Evolutionary conservation across 345 rosid species (phyloP).

Genomic region (Xanthoceras sorbifolium): DNA sequence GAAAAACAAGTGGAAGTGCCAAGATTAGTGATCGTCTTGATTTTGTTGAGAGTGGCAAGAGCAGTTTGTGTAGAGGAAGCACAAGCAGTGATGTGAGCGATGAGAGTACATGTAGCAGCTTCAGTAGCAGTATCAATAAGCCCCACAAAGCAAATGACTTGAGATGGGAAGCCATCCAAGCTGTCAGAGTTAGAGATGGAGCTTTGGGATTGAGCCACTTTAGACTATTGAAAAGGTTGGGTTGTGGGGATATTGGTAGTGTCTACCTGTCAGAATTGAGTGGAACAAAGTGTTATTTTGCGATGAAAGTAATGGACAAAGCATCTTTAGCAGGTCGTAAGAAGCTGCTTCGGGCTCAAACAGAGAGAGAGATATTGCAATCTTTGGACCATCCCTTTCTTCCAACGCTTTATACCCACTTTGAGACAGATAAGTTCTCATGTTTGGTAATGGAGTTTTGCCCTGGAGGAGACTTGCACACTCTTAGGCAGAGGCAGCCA

Average conservation of each 20-base stretch:
- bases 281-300: conserved; percentile 85
- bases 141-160: conserved; percentile 88
- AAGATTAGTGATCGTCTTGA: conserved; percentile 79
- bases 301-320: conserved; percentile 97
- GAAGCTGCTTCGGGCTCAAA: conserved; percentile 91
- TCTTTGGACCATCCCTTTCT: conserved; percentile 91
- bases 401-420: conserved; percentile 83
- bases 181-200: conserved; percentile 68
- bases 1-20: conserved; percentile 73
- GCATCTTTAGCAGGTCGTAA: conserved; percentile 84
- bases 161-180: conserved; percentile 96
- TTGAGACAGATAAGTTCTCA: conserved; percentile 90
- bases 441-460: conserved; percentile 95
- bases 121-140: conserved; percentile 76
- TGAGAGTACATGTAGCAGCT: conserved; percentile 92
- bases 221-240: conserved; percentile 82
- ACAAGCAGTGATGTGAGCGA: conserved; percentile 88
- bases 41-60: conserved; percentile 82
- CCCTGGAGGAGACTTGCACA: conserved; percentile 91
- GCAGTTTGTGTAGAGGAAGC: conserved; percentile 90
- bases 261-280: conserved; percentile 87
- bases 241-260: conserved; percentile 94
- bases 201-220: conserved; percentile 77
- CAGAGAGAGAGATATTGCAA: conserved; percentile 89
- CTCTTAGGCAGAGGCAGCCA: conserved; percentile 90